phyloP scores from a whole-genome alignment of 305 asterid genomes.

The Euphrasia arctica region DNA sequence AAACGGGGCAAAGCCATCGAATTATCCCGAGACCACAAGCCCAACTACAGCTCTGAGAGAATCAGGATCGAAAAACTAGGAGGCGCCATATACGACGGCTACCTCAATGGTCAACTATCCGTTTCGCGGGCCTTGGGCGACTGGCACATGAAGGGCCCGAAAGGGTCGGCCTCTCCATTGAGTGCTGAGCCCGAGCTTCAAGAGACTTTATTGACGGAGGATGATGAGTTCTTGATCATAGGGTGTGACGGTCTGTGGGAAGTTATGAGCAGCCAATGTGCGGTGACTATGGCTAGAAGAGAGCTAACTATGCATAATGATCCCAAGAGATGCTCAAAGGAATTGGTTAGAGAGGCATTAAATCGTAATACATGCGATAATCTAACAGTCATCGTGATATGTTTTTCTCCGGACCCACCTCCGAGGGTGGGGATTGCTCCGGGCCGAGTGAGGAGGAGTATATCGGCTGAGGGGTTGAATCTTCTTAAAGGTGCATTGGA shows the following conservation, averaged over 20 bases:
- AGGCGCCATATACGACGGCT: slow-evolving; percentile 77
- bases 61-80: slow-evolving; percentile 72
- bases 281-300: slow-evolving; percentile 72
- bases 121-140: slow-evolving; percentile 87
- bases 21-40: slow-evolving; percentile 79
- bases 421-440: slow-evolving; percentile 54
- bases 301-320: slow-evolving; percentile 76
- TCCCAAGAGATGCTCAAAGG: slow-evolving; percentile 71
- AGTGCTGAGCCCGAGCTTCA: slow-evolving; percentile 78
- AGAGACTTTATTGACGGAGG: slow-evolving; percentile 54
- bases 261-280: slow-evolving; percentile 89
- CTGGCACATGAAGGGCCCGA: slow-evolving; percentile 89
- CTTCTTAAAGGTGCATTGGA: slow-evolving; percentile 77
- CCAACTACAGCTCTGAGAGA: slow-evolving; percentile 53
- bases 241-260: slow-evolving; percentile 93
- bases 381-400: slow-evolving; percentile 61
- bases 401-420: slow-evolving; percentile 83
- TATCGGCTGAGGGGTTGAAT: slow-evolving; percentile 76
- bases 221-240: slow-evolving; percentile 74
- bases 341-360: slow-evolving; percentile 70
- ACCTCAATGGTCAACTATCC: slow-evolving; percentile 77
- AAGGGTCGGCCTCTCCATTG: slow-evolving; percentile 67
- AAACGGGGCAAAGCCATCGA: slow-evolving; percentile 78
- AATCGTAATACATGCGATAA: slow-evolving; percentile 74
- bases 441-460: slow-evolving; percentile 53